phyloP scores from a whole-genome alignment of 768 basidiomycete species.

The Kwoniella shandongensis region DNA sequence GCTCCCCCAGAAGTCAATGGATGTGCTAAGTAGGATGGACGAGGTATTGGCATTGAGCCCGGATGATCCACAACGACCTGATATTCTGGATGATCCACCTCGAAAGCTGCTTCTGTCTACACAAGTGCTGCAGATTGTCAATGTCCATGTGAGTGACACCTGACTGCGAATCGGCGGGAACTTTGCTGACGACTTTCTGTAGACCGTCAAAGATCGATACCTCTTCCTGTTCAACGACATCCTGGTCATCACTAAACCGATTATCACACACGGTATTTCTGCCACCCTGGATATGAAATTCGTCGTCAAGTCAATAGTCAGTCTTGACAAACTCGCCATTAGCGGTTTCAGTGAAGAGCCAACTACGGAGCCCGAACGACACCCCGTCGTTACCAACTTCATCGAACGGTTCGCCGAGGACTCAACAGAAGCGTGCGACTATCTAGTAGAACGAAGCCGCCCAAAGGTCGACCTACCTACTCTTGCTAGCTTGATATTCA shows the following conservation, averaged over 20 bases:
- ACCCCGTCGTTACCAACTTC: constrained; percentile 70
- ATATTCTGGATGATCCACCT: constrained; percentile 77
- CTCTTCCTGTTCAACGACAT: constrained; percentile 97
- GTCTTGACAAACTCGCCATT: constrained; percentile 58
- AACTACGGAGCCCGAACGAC: constrained; percentile 50
- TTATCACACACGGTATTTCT: constrained; percentile 61
- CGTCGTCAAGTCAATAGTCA: constrained; percentile 84
- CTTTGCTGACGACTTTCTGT: constrained; percentile 41
- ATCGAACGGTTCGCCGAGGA: constrained; percentile 75
- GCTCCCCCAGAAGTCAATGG: constrained; percentile 26
- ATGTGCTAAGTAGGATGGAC: constrained; percentile 45
- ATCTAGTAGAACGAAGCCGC: constrained; percentile 64
- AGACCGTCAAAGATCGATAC: constrained; percentile 93
- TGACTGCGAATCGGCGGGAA: neutral
- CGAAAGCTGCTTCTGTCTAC: constrained; percentile 80
- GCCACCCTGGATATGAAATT: constrained; percentile 70
- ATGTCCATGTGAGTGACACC: constrained; percentile 57
- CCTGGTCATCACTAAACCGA: constrained; percentile 87
- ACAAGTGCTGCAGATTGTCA: constrained; percentile 89
- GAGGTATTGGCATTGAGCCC: constrained; percentile 41
- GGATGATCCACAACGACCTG: constrained; percentile 55
- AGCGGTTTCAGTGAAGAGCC: constrained; percentile 39
- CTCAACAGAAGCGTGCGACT: constrained; percentile 73
- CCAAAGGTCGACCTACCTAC: constrained; percentile 67
- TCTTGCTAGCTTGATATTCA: constrained; percentile 73